These are phyloP conservation scores for Calonectria leucothoes DNA, from an alignment of 2,329 filamentous ascomycete species.

Conservation along the genomic window DNA sequence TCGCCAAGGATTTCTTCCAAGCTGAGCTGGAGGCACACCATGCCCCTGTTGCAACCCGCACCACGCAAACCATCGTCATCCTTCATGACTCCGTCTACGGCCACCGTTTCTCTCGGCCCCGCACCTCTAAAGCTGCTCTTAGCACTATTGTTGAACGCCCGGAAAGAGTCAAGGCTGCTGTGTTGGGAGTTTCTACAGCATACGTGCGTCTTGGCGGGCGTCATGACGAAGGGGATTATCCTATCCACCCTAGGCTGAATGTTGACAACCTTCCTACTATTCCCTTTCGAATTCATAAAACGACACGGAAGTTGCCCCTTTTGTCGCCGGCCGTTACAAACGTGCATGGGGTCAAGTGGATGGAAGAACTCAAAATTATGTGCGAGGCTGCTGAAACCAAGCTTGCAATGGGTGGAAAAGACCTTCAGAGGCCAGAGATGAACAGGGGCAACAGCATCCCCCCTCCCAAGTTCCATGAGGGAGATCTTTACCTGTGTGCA, in stretches of 20 bases:
- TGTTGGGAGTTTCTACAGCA: conserved; percentile 84
- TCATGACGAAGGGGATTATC: conserved; percentile 76
- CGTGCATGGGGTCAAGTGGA: conserved; percentile 92
- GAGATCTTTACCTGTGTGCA: conserved; percentile 89
- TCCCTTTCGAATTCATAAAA: conserved; percentile 89
- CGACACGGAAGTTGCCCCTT: conserved; percentile 76
- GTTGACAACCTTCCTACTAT: conserved; percentile 66
- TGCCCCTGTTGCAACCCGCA: conserved; percentile 51
- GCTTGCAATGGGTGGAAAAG: conserved; percentile 80
- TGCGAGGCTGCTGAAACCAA: conserved; percentile 84
- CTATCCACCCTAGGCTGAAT: conserved; percentile 73
- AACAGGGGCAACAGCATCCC: conserved; percentile 59
- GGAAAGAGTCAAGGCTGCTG: conserved; percentile 86
- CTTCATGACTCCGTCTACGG: conserved; percentile 96
- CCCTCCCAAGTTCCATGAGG: conserved; percentile 78
- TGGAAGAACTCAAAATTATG: conserved; percentile 89
- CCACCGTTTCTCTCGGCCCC: conserved; percentile 88
- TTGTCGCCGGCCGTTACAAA: conserved; percentile 84
- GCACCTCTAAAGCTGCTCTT: conserved; percentile 77
- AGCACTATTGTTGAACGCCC: conserved; percentile 92
- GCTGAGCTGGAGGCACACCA: conserved; percentile 76
- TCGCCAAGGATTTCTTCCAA: conserved; percentile 77
- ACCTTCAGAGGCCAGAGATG: conserved; percentile 78
- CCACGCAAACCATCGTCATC: conserved; percentile 79
- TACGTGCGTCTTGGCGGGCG: conserved; percentile 91